Percentiles rank a stretch among this genome's conserved stretches.
Conservation (phyloP, 2,329 filamentous ascomycete genomes). For the Sarocladiaceae sp. region DNA sequence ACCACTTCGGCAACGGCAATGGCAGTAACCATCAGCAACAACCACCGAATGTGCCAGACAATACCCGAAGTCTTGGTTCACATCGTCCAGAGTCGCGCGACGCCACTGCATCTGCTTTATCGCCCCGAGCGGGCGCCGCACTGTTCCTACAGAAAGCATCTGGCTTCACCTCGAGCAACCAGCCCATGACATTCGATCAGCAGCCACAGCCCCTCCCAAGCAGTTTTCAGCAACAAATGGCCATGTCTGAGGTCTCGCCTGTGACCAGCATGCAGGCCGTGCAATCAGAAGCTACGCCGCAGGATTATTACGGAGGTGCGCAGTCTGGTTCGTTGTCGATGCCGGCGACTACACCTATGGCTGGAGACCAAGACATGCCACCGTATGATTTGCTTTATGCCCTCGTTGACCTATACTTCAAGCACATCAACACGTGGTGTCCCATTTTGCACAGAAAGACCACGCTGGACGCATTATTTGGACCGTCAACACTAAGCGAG, state of each 20-base stretch:
- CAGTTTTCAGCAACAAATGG: constrained; percentile 44
- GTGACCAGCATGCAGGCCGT: constrained; percentile 29
- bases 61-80: background rate
- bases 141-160: constrained; percentile 60
- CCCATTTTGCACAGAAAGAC: constrained; percentile 84
- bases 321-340: background rate
- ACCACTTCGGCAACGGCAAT: background rate
- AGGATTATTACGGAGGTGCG: constrained; percentile 44
- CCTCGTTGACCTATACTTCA: constrained; percentile 72
- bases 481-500: constrained; percentile 70
- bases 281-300: constrained; percentile 36
- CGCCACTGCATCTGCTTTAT: constrained; percentile 27
- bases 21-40: too few relatives aligned
- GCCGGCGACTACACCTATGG: constrained; percentile 10
- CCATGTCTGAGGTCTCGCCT: constrained; percentile 34
- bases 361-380: constrained; percentile 60
- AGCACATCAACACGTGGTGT: constrained; percentile 79
- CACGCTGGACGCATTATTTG: constrained; percentile 79
- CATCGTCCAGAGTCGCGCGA: background rate
- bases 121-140: constrained; percentile 29
- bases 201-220: constrained; percentile 26
- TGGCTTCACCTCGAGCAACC: constrained; percentile 40
- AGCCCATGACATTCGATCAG: constrained; percentile 47
- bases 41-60: constrained; percentile 21
- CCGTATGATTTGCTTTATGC: constrained; percentile 72